phyloP scores from a whole-genome alignment of 345 rosid species.

The Euphorbia lathyris region DNA sequence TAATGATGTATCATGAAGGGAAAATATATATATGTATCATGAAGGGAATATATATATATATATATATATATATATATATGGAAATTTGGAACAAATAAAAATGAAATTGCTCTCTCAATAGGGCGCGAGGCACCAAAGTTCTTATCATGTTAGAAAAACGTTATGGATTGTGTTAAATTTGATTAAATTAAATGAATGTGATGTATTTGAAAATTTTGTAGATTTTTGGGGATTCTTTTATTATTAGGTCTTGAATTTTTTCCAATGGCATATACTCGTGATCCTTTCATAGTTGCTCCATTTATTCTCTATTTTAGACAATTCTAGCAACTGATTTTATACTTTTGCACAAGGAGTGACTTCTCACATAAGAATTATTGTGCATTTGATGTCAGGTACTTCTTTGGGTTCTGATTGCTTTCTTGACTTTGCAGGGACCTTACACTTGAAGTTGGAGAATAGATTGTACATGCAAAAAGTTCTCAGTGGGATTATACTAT shows the following conservation, averaged over 20 bases:
- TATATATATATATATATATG: too few relatives aligned
- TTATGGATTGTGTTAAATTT: background rate
- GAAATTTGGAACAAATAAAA: too few relatives aligned
- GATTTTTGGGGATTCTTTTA: background rate
- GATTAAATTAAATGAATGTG: background rate
- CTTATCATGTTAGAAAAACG: background rate
- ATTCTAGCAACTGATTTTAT: background rate
- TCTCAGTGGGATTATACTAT: conserved; percentile 6
- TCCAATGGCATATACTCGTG: background rate
- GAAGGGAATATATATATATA: too few relatives aligned
- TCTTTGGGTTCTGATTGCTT: conserved; percentile 4
- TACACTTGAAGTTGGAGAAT: conserved; percentile 7
- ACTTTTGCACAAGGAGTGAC: background rate
- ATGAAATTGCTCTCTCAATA: background rate
- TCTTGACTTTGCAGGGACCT: conserved; percentile 24
- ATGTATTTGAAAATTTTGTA: background rate
- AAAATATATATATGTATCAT: too few relatives aligned
- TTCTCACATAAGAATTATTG: background rate
- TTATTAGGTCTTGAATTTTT: background rate
- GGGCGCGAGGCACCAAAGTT: background rate
- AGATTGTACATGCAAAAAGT: conserved; percentile 14
- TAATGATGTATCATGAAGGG: too few relatives aligned
- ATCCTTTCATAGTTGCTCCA: background rate
- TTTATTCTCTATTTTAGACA: background rate
- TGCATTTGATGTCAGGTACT: background rate